Conservation (phyloP, 2,329 filamentous ascomycete species). For the Calonectria naviculata region DNA sequence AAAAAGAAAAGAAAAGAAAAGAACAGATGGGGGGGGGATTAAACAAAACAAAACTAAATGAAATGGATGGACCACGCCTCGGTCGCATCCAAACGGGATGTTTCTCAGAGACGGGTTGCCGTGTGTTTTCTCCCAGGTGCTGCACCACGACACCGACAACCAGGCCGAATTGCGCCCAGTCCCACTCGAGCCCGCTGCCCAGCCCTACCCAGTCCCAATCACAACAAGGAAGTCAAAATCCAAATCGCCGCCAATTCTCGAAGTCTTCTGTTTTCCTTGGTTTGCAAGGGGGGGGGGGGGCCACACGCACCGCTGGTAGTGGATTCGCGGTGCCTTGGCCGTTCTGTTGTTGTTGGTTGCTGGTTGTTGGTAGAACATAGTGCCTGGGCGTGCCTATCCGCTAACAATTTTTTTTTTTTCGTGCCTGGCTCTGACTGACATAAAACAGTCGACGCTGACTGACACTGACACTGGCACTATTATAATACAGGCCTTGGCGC, state of each 20-base stretch:
- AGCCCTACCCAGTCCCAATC: constrained; percentile 41
- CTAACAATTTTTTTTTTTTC: background rate
- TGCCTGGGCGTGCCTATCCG: background rate
- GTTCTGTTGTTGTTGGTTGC: background rate
- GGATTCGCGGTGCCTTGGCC: background rate
- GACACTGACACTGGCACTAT: background rate
- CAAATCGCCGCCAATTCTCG: constrained; percentile 9
- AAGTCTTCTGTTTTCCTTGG: background rate
- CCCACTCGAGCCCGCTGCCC: constrained; percentile 33
- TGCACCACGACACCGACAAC: background rate
- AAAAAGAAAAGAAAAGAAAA: background rate
- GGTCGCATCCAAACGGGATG: background rate
- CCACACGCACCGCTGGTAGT: background rate
- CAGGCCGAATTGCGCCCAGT: constrained; percentile 14
- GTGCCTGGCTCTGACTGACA: background rate
- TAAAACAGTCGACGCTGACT: background rate
- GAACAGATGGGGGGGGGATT: too few relatives aligned
- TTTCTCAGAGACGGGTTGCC: background rate
- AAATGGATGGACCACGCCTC: background rate
- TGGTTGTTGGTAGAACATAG: background rate
- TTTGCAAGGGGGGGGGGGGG: background rate
- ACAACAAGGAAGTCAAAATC: constrained; percentile 20
- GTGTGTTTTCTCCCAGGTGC: background rate
- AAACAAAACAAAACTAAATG: background rate
- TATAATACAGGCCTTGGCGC: background rate